Evolutionary conservation across 108 stramenopile genomes (phyloP), one percentile per base, ranked within the genome.

Genomic region (Stephanodiscus minutulus): DNA sequence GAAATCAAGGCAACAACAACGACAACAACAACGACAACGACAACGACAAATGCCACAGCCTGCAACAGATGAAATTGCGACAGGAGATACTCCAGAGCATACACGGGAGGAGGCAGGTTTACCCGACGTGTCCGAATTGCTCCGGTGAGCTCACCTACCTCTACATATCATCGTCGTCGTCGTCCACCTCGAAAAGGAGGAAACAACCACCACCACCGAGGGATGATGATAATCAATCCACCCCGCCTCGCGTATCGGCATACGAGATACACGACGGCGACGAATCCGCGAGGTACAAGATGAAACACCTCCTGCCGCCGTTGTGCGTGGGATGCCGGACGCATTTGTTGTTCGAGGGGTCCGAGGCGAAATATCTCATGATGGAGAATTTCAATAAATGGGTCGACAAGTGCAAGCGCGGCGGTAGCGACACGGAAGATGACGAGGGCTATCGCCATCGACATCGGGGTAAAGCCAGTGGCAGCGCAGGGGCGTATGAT

Each of bases 381-480:
- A 60, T 60, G 59, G 59, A 60, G 31, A 60, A 60, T 41, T 60
- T 60, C 36, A 36, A 60, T 7, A 43, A 1, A 21, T 60, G 59
- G 59, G 2, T 39, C 29, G 36, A 36, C 36, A 10, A n/a, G 5
- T 60, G 59, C 4, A n/a, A n/a, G 36, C 1, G 29, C 0, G 10
- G 20, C 4, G 10, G 20, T 1, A 35, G 59, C 7, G 59, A 35
- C 6, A 43, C 25, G 22, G 59, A 60, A 2, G 59, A 60, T 10
- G 59, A 39, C 1, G 10, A 29, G n/a, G 37, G 43, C 36, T 27
- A 35, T 58, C 28, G 29, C 13, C 0, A 15, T 58, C 57, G 15
- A n/a, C 57, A 5, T 25, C 12, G 52, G 11, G 52, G 52, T 9
- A 5, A 56, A 12, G 24, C 28, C 5, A 31, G 2, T 13, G 25